A percentile compares a stretch with the other conserved stretches of the same genome.
Conservation (phyloP, 2,329 filamentous ascomycete species). For the Grosmannia clavigera region DNA sequence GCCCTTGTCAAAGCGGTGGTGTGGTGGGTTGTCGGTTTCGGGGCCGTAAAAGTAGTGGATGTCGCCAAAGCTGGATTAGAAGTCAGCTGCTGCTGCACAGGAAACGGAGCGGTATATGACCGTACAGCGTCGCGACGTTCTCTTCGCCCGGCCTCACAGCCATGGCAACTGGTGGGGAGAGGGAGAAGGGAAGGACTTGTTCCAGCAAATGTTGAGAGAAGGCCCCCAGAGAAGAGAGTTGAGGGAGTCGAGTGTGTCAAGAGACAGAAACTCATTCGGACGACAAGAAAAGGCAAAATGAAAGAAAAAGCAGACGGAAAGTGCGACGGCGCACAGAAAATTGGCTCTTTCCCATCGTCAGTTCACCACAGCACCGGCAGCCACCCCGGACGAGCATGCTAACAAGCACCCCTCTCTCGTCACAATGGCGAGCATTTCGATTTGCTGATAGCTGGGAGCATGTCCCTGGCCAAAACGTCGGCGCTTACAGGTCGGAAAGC, state of each 20-base stretch:
- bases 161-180: conserved; percentile 19
- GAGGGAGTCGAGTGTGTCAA: background rate
- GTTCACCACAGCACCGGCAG: background rate
- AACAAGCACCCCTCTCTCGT: background rate
- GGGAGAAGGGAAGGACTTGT: background rate
- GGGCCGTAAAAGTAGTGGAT: conserved; percentile 67
- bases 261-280: background rate
- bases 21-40: conserved; percentile 53
- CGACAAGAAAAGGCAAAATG: background rate
- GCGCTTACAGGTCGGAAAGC: background rate
- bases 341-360: background rate
- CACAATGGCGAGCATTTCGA: background rate
- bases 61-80: conserved; percentile 52
- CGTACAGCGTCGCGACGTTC: conserved; percentile 34
- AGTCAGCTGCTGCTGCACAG: background rate
- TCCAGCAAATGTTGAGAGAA: background rate
- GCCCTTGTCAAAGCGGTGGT: conserved; percentile 68
- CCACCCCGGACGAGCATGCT: too few relatives aligned
- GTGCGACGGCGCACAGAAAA: background rate
- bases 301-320: background rate
- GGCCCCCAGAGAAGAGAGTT: background rate
- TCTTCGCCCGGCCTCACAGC: conserved; percentile 33
- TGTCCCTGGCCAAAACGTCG: background rate
- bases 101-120: conserved; percentile 1
- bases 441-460: background rate